Conservation (phyloP, 805 yeast genomes). For the Myxozyma kluyveri region DNA sequence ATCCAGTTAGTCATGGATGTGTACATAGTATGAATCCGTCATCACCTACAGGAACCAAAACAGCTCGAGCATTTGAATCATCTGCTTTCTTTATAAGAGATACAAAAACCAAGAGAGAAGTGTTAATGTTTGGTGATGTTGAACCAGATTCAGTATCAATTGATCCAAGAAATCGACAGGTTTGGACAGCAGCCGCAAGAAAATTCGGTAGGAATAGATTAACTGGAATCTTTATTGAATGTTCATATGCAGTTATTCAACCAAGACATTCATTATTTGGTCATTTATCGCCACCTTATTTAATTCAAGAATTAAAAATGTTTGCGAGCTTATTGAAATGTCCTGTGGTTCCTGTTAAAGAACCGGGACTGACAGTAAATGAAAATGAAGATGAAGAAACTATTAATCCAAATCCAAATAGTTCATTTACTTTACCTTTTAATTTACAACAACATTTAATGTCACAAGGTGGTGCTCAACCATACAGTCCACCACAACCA, state of each 20-base stretch:
- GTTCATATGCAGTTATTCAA: slow-evolving; percentile 57
- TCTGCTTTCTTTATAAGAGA: slow-evolving; percentile 61
- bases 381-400: not conserved
- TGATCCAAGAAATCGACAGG: slow-evolving; percentile 39
- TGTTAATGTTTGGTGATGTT: slow-evolving; percentile 79
- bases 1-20: slow-evolving; percentile 42
- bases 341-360: not conserved
- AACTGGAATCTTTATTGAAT: slow-evolving; percentile 67
- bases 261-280: slow-evolving; percentile 62
- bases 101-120: slow-evolving; percentile 36
- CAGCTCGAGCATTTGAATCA: slow-evolving; percentile 41
- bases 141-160: slow-evolving; percentile 61
- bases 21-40: slow-evolving; percentile 21
- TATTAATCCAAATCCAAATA: not conserved
- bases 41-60: not conserved
- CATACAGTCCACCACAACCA: not conserved
- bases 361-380: not conserved
- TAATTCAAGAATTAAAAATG: slow-evolving; percentile 54
- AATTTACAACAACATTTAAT: not conserved
- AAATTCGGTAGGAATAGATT: slow-evolving; percentile 45
- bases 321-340: slow-evolving; percentile 40
- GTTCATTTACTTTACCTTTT: not conserved
- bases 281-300: slow-evolving; percentile 67
- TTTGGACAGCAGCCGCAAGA: slow-evolving; percentile 61
- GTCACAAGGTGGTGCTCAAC: not conserved